Evolutionary conservation across 805 yeast species (phyloP).

Genomic region (Candida fluviatilis): DNA sequence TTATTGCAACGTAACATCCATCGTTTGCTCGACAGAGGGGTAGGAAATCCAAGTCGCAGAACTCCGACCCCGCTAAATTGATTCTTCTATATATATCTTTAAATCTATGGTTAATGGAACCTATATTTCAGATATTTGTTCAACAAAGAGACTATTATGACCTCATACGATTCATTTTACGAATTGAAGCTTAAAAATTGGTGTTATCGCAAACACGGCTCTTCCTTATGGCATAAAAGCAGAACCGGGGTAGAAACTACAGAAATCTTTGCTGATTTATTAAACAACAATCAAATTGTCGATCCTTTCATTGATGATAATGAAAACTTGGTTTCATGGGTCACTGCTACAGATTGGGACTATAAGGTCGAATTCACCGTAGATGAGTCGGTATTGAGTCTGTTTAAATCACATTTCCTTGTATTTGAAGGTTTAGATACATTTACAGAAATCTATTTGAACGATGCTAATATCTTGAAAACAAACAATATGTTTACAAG

Average conservation of each 20-base stretch:
- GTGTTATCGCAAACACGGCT: background rate
- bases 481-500: conserved; percentile 43
- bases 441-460: conserved; percentile 36
- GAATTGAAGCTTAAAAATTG: background rate
- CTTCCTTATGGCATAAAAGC: background rate
- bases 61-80: no score
- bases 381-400: background rate
- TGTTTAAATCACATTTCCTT: conserved; percentile 15
- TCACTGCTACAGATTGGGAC: conserved; percentile 48
- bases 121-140: no score
- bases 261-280: conserved; percentile 41
- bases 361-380: conserved; percentile 24
- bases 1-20: no score
- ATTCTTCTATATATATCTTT: no score
- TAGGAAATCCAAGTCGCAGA: no score
- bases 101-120: no score
- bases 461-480: conserved; percentile 28
- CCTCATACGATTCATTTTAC: background rate
- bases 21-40: no score
- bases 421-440: conserved; percentile 45
- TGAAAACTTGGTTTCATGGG: conserved; percentile 47
- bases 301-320: conserved; percentile 45
- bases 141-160: no score
- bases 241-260: conserved; percentile 3
- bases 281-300: conserved; percentile 32